Conservation (phyloP, 805 yeast species). For the Debaryomyces hansenii region DNA sequence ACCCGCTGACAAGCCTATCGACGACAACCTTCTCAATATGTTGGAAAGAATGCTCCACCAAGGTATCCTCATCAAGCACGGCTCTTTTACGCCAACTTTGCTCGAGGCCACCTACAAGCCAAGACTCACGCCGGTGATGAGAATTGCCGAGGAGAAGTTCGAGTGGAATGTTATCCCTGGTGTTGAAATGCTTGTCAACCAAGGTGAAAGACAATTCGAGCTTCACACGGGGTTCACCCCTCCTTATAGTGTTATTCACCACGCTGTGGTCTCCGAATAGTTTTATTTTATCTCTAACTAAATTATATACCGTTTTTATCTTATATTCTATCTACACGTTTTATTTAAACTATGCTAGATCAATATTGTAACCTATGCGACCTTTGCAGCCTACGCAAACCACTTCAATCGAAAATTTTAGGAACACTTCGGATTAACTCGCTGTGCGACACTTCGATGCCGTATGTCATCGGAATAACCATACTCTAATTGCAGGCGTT, state of each 20-base stretch:
- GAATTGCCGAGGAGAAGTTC: constrained; percentile 58
- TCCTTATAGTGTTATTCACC: constrained; percentile 60
- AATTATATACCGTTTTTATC: not conserved
- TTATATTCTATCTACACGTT: not conserved
- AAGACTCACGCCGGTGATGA: constrained; percentile 81
- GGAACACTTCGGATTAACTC: too few relatives aligned
- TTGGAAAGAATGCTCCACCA: constrained; percentile 49
- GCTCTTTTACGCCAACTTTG: constrained; percentile 53
- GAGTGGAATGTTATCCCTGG: constrained; percentile 90
- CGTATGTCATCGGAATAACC: too few relatives aligned
- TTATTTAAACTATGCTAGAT: too few relatives aligned
- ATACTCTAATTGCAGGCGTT: too few relatives aligned
- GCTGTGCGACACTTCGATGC: too few relatives aligned
- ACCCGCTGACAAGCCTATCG: constrained; percentile 79
- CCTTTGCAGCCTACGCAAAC: too few relatives aligned
- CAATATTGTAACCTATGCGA: too few relatives aligned
- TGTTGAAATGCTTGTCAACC: constrained; percentile 86
- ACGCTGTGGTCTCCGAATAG: constrained; percentile 50
- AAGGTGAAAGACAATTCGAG: constrained; percentile 85
- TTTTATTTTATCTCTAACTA: not conserved
- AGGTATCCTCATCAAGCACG: constrained; percentile 28
- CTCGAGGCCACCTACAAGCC: constrained; percentile 97
- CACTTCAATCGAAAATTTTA: too few relatives aligned
- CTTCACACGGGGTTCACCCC: constrained; percentile 70
- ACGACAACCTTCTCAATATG: constrained; percentile 45